A percentile compares a stretch with the other conserved stretches of the same genome.
These are phyloP conservation scores for Elsinoe fawcettii DNA, from an alignment of 2,329 filamentous ascomycete genomes.

Conservation along the genomic window DNA sequence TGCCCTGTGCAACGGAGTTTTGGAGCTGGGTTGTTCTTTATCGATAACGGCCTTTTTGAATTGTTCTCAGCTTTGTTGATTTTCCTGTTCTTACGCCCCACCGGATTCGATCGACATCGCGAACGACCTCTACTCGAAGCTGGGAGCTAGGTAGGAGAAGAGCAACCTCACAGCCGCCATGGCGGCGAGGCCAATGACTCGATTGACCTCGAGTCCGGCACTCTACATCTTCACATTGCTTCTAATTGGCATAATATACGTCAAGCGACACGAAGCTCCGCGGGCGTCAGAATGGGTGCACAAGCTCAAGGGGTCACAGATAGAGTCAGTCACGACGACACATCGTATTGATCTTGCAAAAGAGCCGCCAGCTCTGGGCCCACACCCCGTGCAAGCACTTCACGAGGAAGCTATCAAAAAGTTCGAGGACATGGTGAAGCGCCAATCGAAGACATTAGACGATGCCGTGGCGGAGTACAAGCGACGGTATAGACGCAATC, in stretches of 20 bases:
- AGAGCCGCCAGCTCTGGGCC: background rate
- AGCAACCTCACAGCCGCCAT: background rate
- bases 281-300: slow-evolving; percentile 3
- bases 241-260: background rate
- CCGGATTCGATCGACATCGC: background rate
- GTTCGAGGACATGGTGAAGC: slow-evolving; percentile 6
- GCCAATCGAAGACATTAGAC: slow-evolving; percentile 14
- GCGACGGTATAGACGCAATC: slow-evolving; percentile 45
- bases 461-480: slow-evolving; percentile 47
- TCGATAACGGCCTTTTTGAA: slow-evolving; percentile 1
- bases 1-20: background rate
- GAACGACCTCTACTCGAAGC: background rate
- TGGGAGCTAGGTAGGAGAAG: background rate
- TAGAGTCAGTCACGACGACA: background rate
- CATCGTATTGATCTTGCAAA: background rate
- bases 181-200: background rate
- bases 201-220: background rate
- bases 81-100: background rate
- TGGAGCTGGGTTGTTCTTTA: background rate
- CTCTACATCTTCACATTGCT: slow-evolving; percentile 2
- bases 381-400: slow-evolving; percentile 8
- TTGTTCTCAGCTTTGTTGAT: background rate
- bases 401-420: slow-evolving; percentile 2
- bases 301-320: background rate
- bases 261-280: background rate